A percentile compares a stretch with the other conserved stretches of the same genome.
Evolutionary conservation across 2,329 filamentous ascomycete genomes (phyloP).

Genomic region (Fusarium sp.): DNA sequence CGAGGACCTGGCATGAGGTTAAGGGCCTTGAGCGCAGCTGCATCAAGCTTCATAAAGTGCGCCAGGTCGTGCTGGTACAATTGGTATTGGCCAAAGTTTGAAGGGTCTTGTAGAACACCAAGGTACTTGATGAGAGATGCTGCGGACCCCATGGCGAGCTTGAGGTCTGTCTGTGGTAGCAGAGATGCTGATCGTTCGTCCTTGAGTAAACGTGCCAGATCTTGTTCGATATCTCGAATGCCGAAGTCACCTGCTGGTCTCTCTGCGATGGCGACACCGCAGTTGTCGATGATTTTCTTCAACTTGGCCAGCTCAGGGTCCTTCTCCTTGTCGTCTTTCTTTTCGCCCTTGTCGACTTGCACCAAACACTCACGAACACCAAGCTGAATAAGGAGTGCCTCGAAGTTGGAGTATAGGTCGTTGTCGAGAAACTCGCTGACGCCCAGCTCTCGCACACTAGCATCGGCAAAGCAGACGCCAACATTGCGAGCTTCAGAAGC

Average conservation of each 20-base stretch:
- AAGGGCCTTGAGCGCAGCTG: slow-evolving; percentile 90
- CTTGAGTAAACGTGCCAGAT: slow-evolving; percentile 86
- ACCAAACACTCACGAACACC: slow-evolving; percentile 94
- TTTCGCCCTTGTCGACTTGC: slow-evolving; percentile 80
- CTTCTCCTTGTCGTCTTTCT: slow-evolving; percentile 82
- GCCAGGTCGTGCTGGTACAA: slow-evolving; percentile 97
- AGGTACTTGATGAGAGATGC: slow-evolving; percentile 95
- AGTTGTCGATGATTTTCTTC: slow-evolving; percentile 88
- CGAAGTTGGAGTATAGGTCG: slow-evolving; percentile 97
- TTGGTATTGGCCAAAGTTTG: slow-evolving; percentile 97
- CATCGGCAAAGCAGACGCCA: slow-evolving; percentile 97
- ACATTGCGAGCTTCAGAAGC: slow-evolving; percentile 86
- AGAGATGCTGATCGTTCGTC: slow-evolving; percentile 82
- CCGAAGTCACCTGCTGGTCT: slow-evolving; percentile 81
- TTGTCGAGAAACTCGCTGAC: slow-evolving; percentile 99
- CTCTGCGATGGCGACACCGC: slow-evolving; percentile 90
- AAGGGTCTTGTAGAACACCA: slow-evolving; percentile 86
- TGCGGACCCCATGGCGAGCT: slow-evolving; percentile 95
- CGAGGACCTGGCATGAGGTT: slow-evolving; percentile 97
- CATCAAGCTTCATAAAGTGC: slow-evolving; percentile 98
- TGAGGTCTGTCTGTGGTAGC: slow-evolving; percentile 90
- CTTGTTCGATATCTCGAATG: slow-evolving; percentile 93
- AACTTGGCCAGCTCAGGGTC: slow-evolving; percentile 91
- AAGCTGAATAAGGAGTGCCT: slow-evolving; percentile 94
- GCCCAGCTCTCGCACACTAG: slow-evolving; percentile 92